Percentiles rank a stretch among this genome's conserved stretches.
These are phyloP conservation scores for Tieghemostelium lacteum DNA, from an alignment of 78 protist genomes.

Conservation along the genomic window DNA sequence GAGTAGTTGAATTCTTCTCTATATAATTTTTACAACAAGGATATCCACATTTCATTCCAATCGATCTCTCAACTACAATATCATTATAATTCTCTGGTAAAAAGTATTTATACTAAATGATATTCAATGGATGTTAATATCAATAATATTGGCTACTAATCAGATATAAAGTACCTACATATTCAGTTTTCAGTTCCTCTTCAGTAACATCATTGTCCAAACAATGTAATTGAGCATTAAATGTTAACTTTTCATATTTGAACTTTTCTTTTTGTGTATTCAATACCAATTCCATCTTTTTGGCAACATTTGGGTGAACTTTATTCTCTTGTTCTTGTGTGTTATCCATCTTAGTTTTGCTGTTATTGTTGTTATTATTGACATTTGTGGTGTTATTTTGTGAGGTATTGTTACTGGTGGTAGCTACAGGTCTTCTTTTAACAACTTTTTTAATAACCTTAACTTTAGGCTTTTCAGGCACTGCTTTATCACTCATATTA, in stretches of 20 bases:
- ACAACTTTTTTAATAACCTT: conserved; percentile 67
- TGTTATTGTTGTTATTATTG: not conserved
- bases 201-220: conserved; percentile 26
- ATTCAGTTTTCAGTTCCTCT: not conserved
- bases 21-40: conserved; percentile 26
- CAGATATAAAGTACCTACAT: not conserved
- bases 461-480: conserved; percentile 37
- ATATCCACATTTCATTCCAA: conserved; percentile 42
- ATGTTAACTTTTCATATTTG: conserved; percentile 27
- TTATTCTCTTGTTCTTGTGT: not conserved
- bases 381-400: not conserved
- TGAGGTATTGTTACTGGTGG: not conserved
- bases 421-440: conserved; percentile 4
- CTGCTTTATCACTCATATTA: not conserved
- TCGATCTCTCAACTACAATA: conserved; percentile 36
- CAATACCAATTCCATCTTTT: conserved; percentile 18
- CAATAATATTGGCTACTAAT: not conserved
- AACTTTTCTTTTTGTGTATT: conserved; percentile 28
- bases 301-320: not conserved
- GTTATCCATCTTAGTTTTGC: not conserved
- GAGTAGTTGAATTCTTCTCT: not conserved
- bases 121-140: not conserved
- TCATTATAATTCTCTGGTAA: conserved; percentile 57
- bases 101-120: conserved; percentile 7
- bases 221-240: conserved; percentile 23